Evolutionary conservation across 2,329 filamentous ascomycete species (phyloP).

Genomic region (Coniochaeta hoffmannii): DNA sequence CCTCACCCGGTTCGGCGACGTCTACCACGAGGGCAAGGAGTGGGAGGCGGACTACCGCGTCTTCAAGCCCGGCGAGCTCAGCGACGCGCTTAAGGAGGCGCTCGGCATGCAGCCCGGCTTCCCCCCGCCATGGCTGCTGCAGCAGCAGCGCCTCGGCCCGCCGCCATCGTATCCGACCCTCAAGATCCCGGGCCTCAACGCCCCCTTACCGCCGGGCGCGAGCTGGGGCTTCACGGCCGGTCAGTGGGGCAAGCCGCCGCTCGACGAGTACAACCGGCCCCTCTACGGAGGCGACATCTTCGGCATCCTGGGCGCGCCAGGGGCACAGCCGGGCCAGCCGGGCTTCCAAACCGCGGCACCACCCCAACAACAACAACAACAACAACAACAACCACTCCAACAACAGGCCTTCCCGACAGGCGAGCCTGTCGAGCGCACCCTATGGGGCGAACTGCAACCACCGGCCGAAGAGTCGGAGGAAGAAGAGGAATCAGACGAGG

Average conservation of each 20-base stretch:
- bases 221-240: slow-evolving; percentile 94
- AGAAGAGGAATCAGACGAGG: slow-evolving; percentile 54
- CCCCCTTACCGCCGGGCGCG: slow-evolving; percentile 80
- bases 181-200: slow-evolving; percentile 90
- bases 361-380: slow-evolving; percentile 9
- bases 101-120: slow-evolving; percentile 89
- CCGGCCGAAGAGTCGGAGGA: slow-evolving; percentile 69
- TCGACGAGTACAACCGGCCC: slow-evolving; percentile 87
- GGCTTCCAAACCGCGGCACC: slow-evolving; percentile 12
- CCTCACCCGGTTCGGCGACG: slow-evolving; percentile 89
- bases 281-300: slow-evolving; percentile 94
- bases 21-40: slow-evolving; percentile 99
- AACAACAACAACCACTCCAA: slow-evolving; percentile 13
- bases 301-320: slow-evolving; percentile 50
- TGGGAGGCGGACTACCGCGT: slow-evolving; percentile 92
- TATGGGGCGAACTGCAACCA: slow-evolving; percentile 89
- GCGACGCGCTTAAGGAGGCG: slow-evolving; percentile 83
- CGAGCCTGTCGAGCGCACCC: slow-evolving; percentile 75
- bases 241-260: slow-evolving; percentile 91
- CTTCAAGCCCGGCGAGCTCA: slow-evolving; percentile 82
- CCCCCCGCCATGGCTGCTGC: slow-evolving; percentile 94
- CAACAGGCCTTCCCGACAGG: slow-evolving; percentile 29
- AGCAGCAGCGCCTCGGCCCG: slow-evolving; percentile 88
- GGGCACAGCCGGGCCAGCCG: neutral
- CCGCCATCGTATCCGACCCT: slow-evolving; percentile 93